Conservation (phyloP, 495 filamentous ascomycete genomes). For the Penicillium fimorum region DNA sequence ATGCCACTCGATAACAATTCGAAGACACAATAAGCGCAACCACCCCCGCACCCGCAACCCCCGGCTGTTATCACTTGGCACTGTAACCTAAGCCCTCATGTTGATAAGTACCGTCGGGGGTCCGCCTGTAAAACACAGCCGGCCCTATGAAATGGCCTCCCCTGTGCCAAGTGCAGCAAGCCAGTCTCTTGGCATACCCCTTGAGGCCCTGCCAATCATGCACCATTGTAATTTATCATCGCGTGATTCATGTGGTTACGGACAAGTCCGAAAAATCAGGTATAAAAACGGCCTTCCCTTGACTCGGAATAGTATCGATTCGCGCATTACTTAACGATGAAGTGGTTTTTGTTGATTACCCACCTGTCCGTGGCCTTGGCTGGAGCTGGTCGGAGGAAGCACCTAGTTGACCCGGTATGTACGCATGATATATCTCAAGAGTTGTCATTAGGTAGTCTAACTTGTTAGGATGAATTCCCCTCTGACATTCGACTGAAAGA, state of each 20-base stretch:
- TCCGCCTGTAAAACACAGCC: conserved; percentile 16
- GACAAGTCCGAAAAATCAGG: not conserved
- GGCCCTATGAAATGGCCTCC: conserved; percentile 11
- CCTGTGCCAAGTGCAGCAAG: conserved; percentile 16
- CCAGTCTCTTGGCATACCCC: conserved; percentile 10
- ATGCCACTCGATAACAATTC: too few relatives aligned
- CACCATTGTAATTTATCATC: conserved; percentile 6
- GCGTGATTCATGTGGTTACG: conserved; percentile 4
- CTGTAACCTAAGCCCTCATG: conserved; percentile 19
- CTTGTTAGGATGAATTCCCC: conserved; percentile 13
- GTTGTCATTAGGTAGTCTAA: not conserved
- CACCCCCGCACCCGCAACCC: not conserved
- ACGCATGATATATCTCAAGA: not conserved
- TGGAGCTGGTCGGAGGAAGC: conserved; percentile 8
- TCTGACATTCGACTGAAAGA: conserved; percentile 24
- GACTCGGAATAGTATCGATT: not conserved
- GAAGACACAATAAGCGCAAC: not conserved
- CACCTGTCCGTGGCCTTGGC: conserved; percentile 14
- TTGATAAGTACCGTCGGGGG: conserved; percentile 20
- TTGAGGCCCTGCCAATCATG: conserved; percentile 2
- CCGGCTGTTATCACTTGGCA: conserved; percentile 11
- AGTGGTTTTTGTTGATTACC: conserved; percentile 11
- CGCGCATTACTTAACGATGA: conserved; percentile 12
- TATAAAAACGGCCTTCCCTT: conserved; percentile 9
- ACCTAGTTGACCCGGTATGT: conserved; percentile 18